These are phyloP conservation scores for Ceratocystis ficicola DNA, from an alignment of 2,329 filamentous ascomycete species.

Conservation along the genomic window DNA sequence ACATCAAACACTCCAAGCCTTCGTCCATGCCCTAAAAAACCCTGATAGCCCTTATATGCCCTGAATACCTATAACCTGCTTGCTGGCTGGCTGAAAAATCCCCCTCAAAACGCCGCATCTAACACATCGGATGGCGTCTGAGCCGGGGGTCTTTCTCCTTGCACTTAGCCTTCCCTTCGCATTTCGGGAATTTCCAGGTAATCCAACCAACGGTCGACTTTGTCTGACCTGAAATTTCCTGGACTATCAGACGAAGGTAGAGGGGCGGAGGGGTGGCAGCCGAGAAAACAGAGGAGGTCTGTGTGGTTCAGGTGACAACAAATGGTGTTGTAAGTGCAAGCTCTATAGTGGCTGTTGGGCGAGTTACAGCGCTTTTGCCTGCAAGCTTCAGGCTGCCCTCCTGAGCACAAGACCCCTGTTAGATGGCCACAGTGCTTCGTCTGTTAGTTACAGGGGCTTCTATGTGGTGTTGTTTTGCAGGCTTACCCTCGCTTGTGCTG, in stretches of 20 bases:
- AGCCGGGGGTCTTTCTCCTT: neutral
- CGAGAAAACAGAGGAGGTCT: neutral
- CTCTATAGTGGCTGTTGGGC: neutral
- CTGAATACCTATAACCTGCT: neutral
- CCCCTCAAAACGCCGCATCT: slow-evolving; percentile 4
- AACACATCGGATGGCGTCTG: slow-evolving; percentile 10
- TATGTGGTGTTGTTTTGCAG: too few species aligned
- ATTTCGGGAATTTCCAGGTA: slow-evolving; percentile 5
- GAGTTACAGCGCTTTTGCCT: neutral
- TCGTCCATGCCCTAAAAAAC: neutral
- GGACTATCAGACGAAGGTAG: slow-evolving; percentile 10
- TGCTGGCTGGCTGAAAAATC: neutral
- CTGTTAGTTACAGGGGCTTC: neutral
- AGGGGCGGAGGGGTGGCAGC: neutral
- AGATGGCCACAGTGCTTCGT: neutral
- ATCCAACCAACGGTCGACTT: neutral
- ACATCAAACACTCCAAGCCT: neutral
- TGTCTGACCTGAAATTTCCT: neutral
- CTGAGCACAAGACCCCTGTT: neutral
- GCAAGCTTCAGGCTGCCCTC: neutral
- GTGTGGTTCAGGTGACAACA: neutral
- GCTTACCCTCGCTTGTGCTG: too few species aligned
- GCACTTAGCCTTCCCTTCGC: neutral
- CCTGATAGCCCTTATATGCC: neutral
- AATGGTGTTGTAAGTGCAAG: neutral